These are phyloP conservation scores for Pisolithus sp. DNA, from an alignment of 768 basidiomycete genomes.

Conservation along the genomic window DNA sequence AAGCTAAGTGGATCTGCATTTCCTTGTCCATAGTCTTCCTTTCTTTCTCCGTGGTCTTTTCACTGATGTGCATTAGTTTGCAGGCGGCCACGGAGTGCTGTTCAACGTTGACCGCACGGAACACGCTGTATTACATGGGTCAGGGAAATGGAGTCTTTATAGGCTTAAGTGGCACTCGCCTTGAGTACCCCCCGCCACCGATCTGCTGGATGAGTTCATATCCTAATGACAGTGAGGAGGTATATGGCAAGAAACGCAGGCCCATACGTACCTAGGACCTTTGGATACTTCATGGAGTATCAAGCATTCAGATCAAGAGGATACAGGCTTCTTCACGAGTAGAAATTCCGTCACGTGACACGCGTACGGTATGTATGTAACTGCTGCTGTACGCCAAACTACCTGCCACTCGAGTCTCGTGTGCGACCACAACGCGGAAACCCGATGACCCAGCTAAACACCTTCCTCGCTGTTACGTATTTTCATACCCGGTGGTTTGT, in stretches of 20 bases:
- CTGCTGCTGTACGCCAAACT: too few species aligned
- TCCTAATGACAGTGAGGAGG: constrained; percentile 35
- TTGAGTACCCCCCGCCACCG: constrained; percentile 85
- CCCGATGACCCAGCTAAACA: too few species aligned
- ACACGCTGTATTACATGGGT: constrained; percentile 51
- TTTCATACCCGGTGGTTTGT: too few species aligned
- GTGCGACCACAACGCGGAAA: too few species aligned
- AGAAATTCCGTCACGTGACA: too few species aligned
- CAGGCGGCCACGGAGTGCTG: constrained; percentile 75
- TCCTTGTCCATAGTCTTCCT: constrained; percentile 87
- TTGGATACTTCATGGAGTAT: constrained; percentile 26
- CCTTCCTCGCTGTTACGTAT: too few species aligned
- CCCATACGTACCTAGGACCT: constrained; percentile 20
- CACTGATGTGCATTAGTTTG: constrained; percentile 68
- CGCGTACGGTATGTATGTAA: too few species aligned
- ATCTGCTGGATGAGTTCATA: constrained; percentile 69
- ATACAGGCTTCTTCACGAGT: too few species aligned
- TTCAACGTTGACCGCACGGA: constrained; percentile 66
- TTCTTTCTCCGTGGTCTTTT: constrained; percentile 56
- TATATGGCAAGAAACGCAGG: background rate
- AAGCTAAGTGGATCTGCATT: constrained; percentile 76
- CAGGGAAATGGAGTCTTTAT: background rate
- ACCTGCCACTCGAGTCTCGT: too few species aligned
- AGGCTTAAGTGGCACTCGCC: constrained; percentile 34
- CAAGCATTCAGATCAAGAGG: too few species aligned